Conservation (phyloP, 768 basidiomycete genomes). For the Tephrocybe sp. region DNA sequence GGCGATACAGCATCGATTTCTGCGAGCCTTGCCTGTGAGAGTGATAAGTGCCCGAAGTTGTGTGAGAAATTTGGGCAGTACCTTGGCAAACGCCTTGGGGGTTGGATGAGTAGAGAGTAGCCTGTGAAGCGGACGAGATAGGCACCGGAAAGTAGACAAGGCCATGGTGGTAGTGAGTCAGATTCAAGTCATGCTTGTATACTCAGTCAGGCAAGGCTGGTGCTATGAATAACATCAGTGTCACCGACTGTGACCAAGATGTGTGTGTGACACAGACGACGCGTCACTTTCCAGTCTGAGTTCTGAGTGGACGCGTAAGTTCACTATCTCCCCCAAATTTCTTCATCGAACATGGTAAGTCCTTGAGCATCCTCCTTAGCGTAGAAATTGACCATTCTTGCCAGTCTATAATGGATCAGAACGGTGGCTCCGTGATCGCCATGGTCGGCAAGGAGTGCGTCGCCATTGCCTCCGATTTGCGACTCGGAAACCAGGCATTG, state of each 20-base stretch:
- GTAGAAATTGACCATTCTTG: conserved; percentile 12
- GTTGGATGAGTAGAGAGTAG: conserved; percentile 14
- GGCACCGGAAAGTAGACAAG: not conserved
- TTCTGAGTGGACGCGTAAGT: conserved; percentile 31
- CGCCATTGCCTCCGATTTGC: conserved; percentile 94
- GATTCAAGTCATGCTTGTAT: conserved; percentile 4
- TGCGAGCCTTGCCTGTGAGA: conserved; percentile 53
- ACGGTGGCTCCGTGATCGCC: conserved; percentile 98
- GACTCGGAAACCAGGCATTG: conserved; percentile 85
- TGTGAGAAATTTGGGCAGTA: not conserved
- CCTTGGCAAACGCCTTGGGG: conserved; percentile 21
- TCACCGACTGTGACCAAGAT: conserved; percentile 20
- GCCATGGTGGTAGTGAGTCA: conserved; percentile 11
- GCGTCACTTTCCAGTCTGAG: conserved; percentile 48
- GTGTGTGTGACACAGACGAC: conserved; percentile 35
- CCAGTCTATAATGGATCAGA: conserved; percentile 88
- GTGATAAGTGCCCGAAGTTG: not conserved
- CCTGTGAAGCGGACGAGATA: conserved; percentile 3
- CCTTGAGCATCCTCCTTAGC: not conserved
- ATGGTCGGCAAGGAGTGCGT: conserved; percentile 99
- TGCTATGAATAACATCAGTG: not conserved
- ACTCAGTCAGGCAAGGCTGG: not conserved
- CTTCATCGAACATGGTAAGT: conserved; percentile 40
- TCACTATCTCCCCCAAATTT: conserved; percentile 5
- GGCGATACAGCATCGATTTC: conserved; percentile 47